Percentiles rank a stretch among this genome's conserved stretches.
These are phyloP conservation scores for Epichloe typhina DNA, from an alignment of 2,329 filamentous ascomycete genomes.

Conservation along the genomic window DNA sequence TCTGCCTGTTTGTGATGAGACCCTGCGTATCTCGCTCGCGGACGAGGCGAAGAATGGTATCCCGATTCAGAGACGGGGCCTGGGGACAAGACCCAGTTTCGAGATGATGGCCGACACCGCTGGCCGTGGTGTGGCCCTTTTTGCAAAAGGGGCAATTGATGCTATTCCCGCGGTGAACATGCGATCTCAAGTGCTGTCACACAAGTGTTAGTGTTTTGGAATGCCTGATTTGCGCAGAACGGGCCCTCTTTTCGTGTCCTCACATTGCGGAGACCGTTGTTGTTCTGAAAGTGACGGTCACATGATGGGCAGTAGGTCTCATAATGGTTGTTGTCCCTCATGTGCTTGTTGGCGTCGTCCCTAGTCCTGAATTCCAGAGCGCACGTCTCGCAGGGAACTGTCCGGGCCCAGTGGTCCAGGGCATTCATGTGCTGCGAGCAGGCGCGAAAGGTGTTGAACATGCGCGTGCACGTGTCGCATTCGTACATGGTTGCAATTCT, in stretches of 20 bases:
- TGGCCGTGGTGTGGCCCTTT: slow-evolving; percentile 30
- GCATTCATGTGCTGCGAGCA: slow-evolving; percentile 1
- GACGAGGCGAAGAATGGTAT: slow-evolving; percentile 32
- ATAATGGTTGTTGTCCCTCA: slow-evolving; percentile 15
- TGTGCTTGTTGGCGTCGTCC: slow-evolving; percentile 5
- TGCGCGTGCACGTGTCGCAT: neutral
- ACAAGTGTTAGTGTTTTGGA: neutral
- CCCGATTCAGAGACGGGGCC: slow-evolving; percentile 30
- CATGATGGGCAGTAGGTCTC: slow-evolving; percentile 23
- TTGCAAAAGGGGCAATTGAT: slow-evolving; percentile 44
- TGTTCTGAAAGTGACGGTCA: slow-evolving; percentile 17
- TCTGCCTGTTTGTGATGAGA: slow-evolving; percentile 35
- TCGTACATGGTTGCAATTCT: neutral
- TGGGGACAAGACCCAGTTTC: slow-evolving; percentile 37
- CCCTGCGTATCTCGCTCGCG: slow-evolving; percentile 31
- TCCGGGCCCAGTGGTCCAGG: slow-evolving; percentile 15
- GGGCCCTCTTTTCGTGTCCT: slow-evolving; percentile 1
- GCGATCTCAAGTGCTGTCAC: slow-evolving; percentile 40
- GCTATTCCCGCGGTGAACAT: slow-evolving; percentile 29
- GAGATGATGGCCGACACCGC: slow-evolving; percentile 39
- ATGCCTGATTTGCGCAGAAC: neutral
- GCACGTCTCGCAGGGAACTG: slow-evolving; percentile 12
- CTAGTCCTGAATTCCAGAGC: slow-evolving; percentile 12
- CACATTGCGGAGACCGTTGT: slow-evolving; percentile 20
- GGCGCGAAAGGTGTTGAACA: neutral